Percentiles rank a stretch among this genome's conserved stretches.
These are phyloP conservation scores for Chaetomium fimeti DNA, from an alignment of 495 filamentous ascomycete genomes.

Conservation along the genomic window DNA sequence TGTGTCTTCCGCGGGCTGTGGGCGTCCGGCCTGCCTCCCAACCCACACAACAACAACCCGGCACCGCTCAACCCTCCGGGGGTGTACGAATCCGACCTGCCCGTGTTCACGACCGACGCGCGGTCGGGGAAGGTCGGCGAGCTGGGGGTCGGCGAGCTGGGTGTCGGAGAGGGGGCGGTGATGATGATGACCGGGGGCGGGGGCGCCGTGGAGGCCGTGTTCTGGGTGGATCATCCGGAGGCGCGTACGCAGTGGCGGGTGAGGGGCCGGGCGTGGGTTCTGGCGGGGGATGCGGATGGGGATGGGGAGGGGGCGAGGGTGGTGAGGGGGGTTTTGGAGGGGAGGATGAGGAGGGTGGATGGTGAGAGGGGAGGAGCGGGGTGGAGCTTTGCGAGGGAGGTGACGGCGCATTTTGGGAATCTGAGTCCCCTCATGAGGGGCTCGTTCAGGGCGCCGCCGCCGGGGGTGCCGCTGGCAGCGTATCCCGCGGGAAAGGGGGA, in stretches of 20 bases:
- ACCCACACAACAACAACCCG: conserved; percentile 64
- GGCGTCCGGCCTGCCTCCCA: conserved; percentile 53
- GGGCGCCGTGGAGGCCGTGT: conserved; percentile 73
- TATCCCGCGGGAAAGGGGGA: conserved; percentile 47
- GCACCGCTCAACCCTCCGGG: conserved; percentile 57
- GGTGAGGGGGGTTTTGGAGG: conserved; percentile 47
- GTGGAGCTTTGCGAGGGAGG: conserved; percentile 62
- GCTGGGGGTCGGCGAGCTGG: conserved; percentile 34
- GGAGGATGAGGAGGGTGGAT: conserved; percentile 43
- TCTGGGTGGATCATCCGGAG: conserved; percentile 62
- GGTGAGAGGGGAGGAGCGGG: conserved; percentile 50
- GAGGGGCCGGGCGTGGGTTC: conserved; percentile 67
- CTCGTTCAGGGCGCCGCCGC: conserved; percentile 73
- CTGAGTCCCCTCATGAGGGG: conserved; percentile 73
- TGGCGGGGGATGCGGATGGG: conserved; percentile 59
- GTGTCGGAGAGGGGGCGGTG: too few relatives aligned
- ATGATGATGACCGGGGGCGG: conserved; percentile 52
- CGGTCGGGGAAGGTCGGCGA: conserved; percentile 80
- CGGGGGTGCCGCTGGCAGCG: conserved; percentile 59
- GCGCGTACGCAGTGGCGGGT: conserved; percentile 80
- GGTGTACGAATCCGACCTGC: conserved; percentile 71
- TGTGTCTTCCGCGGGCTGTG: conserved; percentile 82
- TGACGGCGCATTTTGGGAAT: conserved; percentile 87
- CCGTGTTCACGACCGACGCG: conserved; percentile 81
- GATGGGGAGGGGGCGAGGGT: conserved; percentile 47